Percentiles rank a stretch among this genome's conserved stretches.
Evolutionary conservation across 2,329 filamentous ascomycete species (phyloP).

Genomic region (Penicillium sp.): DNA sequence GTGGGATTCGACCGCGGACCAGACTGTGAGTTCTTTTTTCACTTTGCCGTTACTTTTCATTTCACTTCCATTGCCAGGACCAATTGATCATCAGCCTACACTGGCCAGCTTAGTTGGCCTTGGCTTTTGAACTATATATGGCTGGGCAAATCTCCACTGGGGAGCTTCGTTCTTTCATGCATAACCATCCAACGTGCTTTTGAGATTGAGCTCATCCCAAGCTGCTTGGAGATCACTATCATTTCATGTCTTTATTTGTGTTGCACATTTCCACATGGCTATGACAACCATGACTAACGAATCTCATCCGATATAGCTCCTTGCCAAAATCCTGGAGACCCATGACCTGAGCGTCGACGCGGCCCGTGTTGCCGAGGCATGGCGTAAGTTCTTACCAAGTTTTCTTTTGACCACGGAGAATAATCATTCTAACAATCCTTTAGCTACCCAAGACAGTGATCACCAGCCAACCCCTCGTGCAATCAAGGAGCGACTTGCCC

Average conservation of each 20-base stretch:
- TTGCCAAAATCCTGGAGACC: not conserved
- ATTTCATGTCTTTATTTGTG: not conserved
- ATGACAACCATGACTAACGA: not conserved
- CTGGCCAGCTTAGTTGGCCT: not conserved
- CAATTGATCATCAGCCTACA: not conserved
- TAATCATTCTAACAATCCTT: not conserved
- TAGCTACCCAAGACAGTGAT: not conserved
- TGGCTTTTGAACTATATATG: not conserved
- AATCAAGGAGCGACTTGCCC: not conserved
- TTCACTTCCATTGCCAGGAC: not conserved
- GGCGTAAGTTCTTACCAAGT: not conserved
- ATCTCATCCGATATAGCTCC: not conserved
- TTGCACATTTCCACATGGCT: not conserved
- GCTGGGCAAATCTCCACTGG: not conserved
- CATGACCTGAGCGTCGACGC: not conserved
- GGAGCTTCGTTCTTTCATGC: not conserved
- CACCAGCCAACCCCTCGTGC: not conserved
- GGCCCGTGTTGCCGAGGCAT: not conserved
- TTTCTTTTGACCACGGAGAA: not conserved
- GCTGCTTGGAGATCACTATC: not conserved
- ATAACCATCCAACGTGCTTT: not conserved
- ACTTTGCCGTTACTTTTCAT: not conserved
- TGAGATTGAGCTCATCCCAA: not conserved
- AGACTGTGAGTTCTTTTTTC: not conserved
- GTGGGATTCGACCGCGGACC: not conserved